These are phyloP conservation scores for Penicillium robsamsonii DNA, from an alignment of 495 filamentous ascomycete species.

Conservation along the genomic window DNA sequence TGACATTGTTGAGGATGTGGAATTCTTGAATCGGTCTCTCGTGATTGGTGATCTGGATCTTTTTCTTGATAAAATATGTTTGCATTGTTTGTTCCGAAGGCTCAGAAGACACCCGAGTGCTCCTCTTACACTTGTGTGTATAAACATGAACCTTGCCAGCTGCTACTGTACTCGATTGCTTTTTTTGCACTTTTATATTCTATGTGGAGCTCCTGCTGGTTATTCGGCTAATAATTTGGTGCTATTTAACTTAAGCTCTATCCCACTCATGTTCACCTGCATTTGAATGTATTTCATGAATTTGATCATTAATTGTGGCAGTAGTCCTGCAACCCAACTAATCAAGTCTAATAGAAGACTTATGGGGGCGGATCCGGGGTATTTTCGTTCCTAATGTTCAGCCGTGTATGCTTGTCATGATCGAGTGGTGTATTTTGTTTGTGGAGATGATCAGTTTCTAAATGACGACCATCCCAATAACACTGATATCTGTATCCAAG, in stretches of 20 bases:
- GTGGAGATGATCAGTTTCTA: neutral
- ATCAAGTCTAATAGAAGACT: neutral
- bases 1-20: slow-evolving; percentile 17
- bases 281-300: neutral
- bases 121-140: neutral
- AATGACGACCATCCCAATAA: neutral
- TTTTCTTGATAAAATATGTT: slow-evolving; percentile 28
- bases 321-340: neutral
- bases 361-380: neutral
- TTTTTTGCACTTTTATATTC: neutral
- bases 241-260: neutral
- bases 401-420: neutral
- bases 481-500: neutral
- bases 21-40: slow-evolving; percentile 8
- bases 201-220: neutral
- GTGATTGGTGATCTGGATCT: slow-evolving; percentile 17
- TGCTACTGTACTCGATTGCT: neutral
- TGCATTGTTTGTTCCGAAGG: slow-evolving; percentile 33
- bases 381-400: neutral
- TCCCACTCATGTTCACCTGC: slow-evolving; percentile 1
- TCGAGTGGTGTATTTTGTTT: neutral
- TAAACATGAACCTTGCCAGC: neutral
- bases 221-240: neutral
- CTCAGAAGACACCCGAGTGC: neutral
- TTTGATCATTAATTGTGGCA: neutral